Conservation (phyloP, 352 stramenopile species). For the Phytophthora hibernalis region DNA sequence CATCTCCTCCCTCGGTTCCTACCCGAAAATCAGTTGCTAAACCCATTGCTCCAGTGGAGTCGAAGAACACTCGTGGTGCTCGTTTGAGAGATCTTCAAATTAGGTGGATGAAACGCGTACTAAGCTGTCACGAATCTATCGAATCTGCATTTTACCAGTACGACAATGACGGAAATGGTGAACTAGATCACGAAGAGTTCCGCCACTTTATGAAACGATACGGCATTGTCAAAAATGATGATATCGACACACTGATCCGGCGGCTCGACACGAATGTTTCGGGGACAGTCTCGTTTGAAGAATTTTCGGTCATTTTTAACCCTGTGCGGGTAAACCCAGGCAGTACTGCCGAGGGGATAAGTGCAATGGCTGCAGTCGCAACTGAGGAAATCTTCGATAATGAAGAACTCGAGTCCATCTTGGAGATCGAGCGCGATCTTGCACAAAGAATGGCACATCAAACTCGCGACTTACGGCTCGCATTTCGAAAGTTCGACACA, state of each 20-base stretch:
- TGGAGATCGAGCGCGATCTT: conserved; percentile 74
- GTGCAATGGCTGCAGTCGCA: conserved; percentile 20
- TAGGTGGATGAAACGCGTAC: conserved; percentile 68
- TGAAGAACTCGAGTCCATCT: conserved; percentile 62
- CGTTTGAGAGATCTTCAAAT: conserved; percentile 58
- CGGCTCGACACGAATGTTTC: conserved; percentile 59
- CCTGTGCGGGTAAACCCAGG: conserved; percentile 36
- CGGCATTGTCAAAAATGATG: conserved; percentile 59
- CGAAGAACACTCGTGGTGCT: conserved; percentile 37
- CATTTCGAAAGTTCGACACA: conserved; percentile 73
- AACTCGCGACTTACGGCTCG: conserved; percentile 60
- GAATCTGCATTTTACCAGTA: conserved; percentile 74
- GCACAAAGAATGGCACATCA: conserved; percentile 59
- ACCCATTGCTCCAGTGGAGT: conserved; percentile 14
- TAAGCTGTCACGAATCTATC: conserved; percentile 66
- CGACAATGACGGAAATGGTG: conserved; percentile 54
- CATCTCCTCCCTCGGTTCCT: too few species aligned
- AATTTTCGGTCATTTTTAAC: conserved; percentile 71
- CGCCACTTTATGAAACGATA: conserved; percentile 75
- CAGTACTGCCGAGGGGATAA: conserved; percentile 20
- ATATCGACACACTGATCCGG: conserved; percentile 59
- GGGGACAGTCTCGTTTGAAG: conserved; percentile 59
- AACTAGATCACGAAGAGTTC: conserved; percentile 72
- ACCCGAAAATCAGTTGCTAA: conserved; percentile 11
- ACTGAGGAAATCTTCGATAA: conserved; percentile 43